Conservation (phyloP, 768 basidiomycete genomes). For the Porphyrellus cyaneotinctus region DNA sequence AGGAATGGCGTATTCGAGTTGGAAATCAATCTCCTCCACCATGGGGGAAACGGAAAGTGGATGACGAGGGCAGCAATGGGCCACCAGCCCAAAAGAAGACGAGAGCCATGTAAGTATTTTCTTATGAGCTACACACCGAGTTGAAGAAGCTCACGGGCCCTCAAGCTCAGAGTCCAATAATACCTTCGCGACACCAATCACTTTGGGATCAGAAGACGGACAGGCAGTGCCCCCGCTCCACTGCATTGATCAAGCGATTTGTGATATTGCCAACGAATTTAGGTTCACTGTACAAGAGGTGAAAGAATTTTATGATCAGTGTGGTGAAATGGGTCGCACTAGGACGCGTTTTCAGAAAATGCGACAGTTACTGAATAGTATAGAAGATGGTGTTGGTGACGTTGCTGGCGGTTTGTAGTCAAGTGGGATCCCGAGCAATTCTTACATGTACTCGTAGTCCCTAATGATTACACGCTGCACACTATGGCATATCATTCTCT, state of each 20-base stretch:
- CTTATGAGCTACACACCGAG: neutral
- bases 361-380: constrained; percentile 43
- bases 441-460: neutral
- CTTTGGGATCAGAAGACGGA: constrained; percentile 2
- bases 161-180: constrained; percentile 1
- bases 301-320: constrained; percentile 70
- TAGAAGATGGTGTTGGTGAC: constrained; percentile 17
- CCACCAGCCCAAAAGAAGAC: constrained; percentile 38
- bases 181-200: constrained; percentile 3
- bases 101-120: constrained; percentile 37
- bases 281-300: constrained; percentile 76
- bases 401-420: constrained; percentile 6
- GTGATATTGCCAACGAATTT: constrained; percentile 63
- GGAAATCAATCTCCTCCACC: constrained; percentile 59
- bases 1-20: constrained; percentile 64
- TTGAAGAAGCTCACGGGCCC: constrained; percentile 3
- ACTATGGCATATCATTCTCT: constrained; percentile 51
- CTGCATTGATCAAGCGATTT: constrained; percentile 61
- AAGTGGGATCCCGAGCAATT: neutral
- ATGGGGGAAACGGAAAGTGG: constrained; percentile 63
- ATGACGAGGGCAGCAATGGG: constrained; percentile 35
- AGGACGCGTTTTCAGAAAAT: constrained; percentile 62
- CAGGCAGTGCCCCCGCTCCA: constrained; percentile 37
- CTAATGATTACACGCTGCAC: neutral
- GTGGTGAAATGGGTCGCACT: constrained; percentile 67